These are phyloP conservation scores for Cladosporium sp. DNA, from an alignment of 2,329 filamentous ascomycete species.

Conservation along the genomic window DNA sequence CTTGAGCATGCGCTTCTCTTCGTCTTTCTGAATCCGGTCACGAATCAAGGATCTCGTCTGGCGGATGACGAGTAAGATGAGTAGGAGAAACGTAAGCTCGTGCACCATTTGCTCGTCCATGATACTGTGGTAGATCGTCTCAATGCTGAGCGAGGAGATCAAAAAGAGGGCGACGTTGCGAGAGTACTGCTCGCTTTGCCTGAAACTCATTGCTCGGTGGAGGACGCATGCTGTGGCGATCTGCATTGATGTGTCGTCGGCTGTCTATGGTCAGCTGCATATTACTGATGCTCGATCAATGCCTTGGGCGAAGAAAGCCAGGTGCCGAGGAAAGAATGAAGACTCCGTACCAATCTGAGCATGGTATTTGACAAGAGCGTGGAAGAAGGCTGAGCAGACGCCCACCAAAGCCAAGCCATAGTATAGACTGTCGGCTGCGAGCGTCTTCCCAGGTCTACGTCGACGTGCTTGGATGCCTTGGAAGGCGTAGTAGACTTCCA, in stretches of 20 bases:
- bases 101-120: conserved; percentile 10
- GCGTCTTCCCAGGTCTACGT: neutral
- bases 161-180: conserved; percentile 1
- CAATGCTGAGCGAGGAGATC: neutral
- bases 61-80: conserved; percentile 1
- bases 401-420: conserved; percentile 7
- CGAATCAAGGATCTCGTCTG: conserved; percentile 5
- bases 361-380: conserved; percentile 8
- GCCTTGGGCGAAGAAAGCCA: neutral
- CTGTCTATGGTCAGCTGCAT: neutral
- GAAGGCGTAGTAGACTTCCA: conserved; percentile 2
- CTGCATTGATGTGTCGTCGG: conserved; percentile 12
- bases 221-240: conserved; percentile 7
- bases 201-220: conserved; percentile 3
- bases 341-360: conserved; percentile 7
- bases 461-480: conserved; percentile 6
- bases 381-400: conserved; percentile 8
- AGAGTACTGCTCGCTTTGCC: neutral
- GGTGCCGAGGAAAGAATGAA: too few species aligned
- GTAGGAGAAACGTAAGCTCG: conserved; percentile 8
- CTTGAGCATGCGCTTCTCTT: conserved; percentile 5
- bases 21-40: neutral
- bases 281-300: neutral
- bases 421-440: conserved; percentile 4
- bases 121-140: conserved; percentile 7